Evolutionary conservation across 129 eudicot species (phyloP), one percentile per base, ranked within the genome.

Genomic region (Silybum marianum): DNA sequence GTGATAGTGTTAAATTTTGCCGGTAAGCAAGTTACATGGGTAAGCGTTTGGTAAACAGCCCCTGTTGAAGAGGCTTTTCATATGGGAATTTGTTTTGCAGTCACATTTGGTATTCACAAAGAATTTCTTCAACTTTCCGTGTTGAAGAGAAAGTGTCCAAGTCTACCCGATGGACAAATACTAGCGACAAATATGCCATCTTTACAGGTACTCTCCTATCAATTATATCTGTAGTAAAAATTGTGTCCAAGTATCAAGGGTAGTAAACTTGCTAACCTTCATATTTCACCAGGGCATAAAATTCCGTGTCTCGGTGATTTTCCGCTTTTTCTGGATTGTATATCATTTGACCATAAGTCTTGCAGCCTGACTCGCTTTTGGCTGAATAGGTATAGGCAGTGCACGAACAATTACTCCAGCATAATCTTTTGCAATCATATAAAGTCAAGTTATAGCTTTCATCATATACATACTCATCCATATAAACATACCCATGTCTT

Each of bases 331-430:
- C 42, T 75, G 76, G 73, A 42, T 69, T 69, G 80, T 78, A 78
- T 36, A 76, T 30, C 74, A 36, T 79, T 77, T 58, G 7, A 66
- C 80, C 73, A 28, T 78, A 88, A 68, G 80, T 77, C 62, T 66
- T 68, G 82, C 89, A 88, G 16, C 87, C 81, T 24, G 44, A 60
- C 46, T 51, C 51, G 26, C 80, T 76, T 19, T 32, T 2, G 10
- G 46, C 69, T 14, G 80, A 28, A 77, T 24, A 85, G 18, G 86
- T 86, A n/a, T 11, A 88, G 28, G 86, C 87, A n/a, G 9, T 24
- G 6, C 89, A 85, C 18, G 89, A 80, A 77, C 89, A 85, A 24
- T 80, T 62, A 12, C 10, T 69, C 84, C 73, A 25, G 51, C 91
- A 85, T 77, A 77, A 36, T 40, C 76, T 75, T 44, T 85, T 39